Percentiles rank a stretch among this genome's conserved stretches.
phyloP scores from a whole-genome alignment of 805 yeast species.

The Metschnikowia dekortorum region DNA sequence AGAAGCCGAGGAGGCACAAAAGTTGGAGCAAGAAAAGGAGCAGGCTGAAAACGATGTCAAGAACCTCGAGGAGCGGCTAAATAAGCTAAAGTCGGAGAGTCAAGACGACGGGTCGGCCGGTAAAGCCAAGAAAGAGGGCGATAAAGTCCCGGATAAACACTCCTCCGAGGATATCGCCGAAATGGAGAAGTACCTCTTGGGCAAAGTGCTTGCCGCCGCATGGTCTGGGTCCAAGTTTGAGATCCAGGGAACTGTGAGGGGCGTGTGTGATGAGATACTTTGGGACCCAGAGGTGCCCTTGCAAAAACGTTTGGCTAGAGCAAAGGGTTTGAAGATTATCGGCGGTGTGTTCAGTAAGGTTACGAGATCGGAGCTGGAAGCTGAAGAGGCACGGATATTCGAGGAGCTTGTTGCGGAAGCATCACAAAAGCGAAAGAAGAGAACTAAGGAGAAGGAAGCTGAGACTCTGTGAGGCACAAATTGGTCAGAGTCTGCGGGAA shows the following conservation, averaged over 20 bases:
- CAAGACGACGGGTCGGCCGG: background rate
- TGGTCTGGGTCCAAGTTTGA: constrained; percentile 82
- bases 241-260: constrained; percentile 66
- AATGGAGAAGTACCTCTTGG: constrained; percentile 69
- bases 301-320: constrained; percentile 51
- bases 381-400: constrained; percentile 71
- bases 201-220: constrained; percentile 77
- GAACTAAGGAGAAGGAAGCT: constrained; percentile 6
- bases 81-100: constrained; percentile 8
- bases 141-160: constrained; percentile 34
- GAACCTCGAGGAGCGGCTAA: constrained; percentile 13
- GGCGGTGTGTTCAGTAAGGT: constrained; percentile 61
- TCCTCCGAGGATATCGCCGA: constrained; percentile 62
- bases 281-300: constrained; percentile 51
- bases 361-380: constrained; percentile 62
- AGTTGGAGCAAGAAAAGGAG: constrained; percentile 25
- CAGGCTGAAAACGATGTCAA: constrained; percentile 23
- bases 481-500: background rate
- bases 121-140: constrained; percentile 6
- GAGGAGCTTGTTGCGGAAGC: constrained; percentile 62
- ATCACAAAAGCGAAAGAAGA: constrained; percentile 38
- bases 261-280: constrained; percentile 63
- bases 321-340: constrained; percentile 55
- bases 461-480: background rate
- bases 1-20: constrained; percentile 23